Conservation (phyloP, 305 asterid species). For the Solanum hybrid region DNA sequence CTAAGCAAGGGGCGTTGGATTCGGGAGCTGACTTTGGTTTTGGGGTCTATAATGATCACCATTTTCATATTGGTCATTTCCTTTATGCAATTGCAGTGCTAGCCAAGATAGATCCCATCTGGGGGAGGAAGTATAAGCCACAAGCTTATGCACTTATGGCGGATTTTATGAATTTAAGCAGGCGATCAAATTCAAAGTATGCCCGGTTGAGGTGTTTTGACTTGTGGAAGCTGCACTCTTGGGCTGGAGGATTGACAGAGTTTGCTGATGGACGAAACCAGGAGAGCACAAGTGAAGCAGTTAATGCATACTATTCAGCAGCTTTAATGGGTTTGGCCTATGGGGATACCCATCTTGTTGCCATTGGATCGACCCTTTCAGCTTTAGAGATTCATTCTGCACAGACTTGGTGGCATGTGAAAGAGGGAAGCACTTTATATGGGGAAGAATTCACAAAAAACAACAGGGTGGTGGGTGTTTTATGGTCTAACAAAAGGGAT, state of each 20-base stretch:
- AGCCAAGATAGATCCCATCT: constrained; percentile 16
- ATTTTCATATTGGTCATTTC: constrained; percentile 19
- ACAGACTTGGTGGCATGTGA: constrained; percentile 24
- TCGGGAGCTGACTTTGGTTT: constrained; percentile 21
- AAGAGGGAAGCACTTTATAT: constrained; percentile 5
- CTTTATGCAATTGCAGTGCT: constrained; percentile 19
- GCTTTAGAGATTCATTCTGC: constrained; percentile 21
- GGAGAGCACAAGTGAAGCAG: constrained; percentile 19
- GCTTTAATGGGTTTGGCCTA: constrained; percentile 25
- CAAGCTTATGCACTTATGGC: constrained; percentile 18
- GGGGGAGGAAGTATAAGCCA: constrained; percentile 20
- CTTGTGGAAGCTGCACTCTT: constrained; percentile 20
- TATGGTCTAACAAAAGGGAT: constrained; percentile 25
- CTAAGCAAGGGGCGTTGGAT: constrained; percentile 13
- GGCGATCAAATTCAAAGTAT: constrained; percentile 4
- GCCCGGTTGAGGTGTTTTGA: constrained; percentile 24
- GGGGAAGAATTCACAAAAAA: constrained; percentile 11
- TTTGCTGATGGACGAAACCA: constrained; percentile 22
- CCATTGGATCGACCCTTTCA: constrained; percentile 16
- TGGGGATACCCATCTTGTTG: constrained; percentile 17
- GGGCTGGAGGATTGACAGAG: constrained; percentile 25
- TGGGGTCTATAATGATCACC: constrained; percentile 21
- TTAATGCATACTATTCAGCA: constrained; percentile 21
- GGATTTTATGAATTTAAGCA: constrained; percentile 17
- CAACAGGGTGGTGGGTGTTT: constrained; percentile 15